Base-by-base conservation (phyloP, 2,329 filamentous ascomycete genomes). In the Aspergillus fumigatus region DNA sequence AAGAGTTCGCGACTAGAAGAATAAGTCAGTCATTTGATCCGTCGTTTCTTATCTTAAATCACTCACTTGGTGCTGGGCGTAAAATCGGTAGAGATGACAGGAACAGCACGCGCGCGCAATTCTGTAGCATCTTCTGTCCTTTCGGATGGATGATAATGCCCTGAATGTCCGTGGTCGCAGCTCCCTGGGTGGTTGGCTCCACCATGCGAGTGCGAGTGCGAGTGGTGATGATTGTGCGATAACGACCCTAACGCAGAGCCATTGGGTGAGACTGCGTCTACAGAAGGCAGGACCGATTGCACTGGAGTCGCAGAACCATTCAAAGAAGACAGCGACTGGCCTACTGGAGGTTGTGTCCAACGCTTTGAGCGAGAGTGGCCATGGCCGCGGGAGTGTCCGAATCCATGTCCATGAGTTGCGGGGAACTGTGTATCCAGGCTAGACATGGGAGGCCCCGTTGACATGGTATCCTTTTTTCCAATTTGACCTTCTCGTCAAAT, bases 1-100 rank as follows among this genome's bases (percentile, higher is more conserved):
- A 82, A 59, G 4, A 78, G 68, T 65, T 84, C 80, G 26, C 75
- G 70, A 17, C 79, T 75, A 53, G 19, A 56, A 5, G 11, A 52
- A 14, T 7, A 47, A 47, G 9, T 47, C 21, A 47, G 4, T 25
- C 3, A 26, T 3, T 14, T 10, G 19, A 47, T 23, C 11, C 21
- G 5, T 26, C 5, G 14, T 25, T 47, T 14, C 21, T 26, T 19
- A 2, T 14, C 35, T 40, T 40, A 14, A 29, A 32, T 14, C n/a
- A 63, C 65, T 52, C 58, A 67, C 62, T 54, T 47, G 27, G 59
- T 50, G 3, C 59, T 55, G 7, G 55, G 6, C 11, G 29, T 54
- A 19, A 23, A 48, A 19, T 55, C 58, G n/a, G 48, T 49, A 19
- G 45, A 32, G 9, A 17, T 17, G 17, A 29, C 38, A 32, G 53